Conservation (phyloP, 148 eudicot species). For the Vaccinium corymbosum region DNA sequence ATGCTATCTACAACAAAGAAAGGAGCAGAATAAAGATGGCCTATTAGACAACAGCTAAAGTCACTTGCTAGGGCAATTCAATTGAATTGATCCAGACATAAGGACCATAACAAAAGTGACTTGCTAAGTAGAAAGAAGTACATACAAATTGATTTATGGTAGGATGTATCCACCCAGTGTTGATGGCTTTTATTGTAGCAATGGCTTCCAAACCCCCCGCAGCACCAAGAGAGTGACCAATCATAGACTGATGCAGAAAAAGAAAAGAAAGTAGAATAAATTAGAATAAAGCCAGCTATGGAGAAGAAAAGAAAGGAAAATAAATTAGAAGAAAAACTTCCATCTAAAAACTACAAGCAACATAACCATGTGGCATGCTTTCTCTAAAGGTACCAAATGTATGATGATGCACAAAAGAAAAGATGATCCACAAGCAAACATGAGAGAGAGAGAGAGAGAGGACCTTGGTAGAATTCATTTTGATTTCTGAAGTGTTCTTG, state of each 20-base stretch:
- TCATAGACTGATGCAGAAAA: constrained; percentile 67
- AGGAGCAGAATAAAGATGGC: neutral
- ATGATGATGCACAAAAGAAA: neutral
- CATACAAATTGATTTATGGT: constrained; percentile 91
- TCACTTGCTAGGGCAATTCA: neutral
- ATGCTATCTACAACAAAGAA: neutral
- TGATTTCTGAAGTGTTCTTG: constrained; percentile 80
- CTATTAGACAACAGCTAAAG: neutral
- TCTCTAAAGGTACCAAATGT: neutral
- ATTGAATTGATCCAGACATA: neutral
- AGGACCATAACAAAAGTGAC: neutral
- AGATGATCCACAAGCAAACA: neutral
- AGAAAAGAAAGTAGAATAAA: constrained; percentile 14
- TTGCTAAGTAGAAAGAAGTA: constrained; percentile 1
- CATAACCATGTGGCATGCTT: neutral
- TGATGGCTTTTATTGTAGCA: constrained; percentile 81
- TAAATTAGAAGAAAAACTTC: neutral
- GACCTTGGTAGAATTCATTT: constrained; percentile 89
- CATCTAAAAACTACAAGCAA: neutral
- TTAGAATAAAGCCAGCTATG: constrained; percentile 19
- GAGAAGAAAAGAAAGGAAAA: neutral
- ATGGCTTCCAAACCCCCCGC: constrained; percentile 99
- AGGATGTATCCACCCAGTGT: constrained; percentile 94
- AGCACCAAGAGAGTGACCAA: constrained; percentile 97
- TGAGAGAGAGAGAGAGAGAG: constrained; percentile 9